Evolutionary conservation across 208 protist species (phyloP).

Genomic region (Trypanosoma vivax): DNA sequence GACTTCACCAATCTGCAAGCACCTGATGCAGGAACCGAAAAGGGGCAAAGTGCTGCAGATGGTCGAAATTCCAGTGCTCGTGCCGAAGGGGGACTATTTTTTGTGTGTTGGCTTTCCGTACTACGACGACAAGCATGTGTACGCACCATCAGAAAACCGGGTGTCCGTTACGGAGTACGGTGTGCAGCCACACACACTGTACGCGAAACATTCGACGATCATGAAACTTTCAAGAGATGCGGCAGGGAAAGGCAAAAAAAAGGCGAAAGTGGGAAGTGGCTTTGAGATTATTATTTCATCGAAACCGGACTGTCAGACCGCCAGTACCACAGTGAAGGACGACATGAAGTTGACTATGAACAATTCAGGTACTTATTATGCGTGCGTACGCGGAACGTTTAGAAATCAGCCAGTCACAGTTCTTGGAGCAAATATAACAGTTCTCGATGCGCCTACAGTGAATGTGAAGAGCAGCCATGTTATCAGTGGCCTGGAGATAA

Average conservation of each 20-base stretch:
- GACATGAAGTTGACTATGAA: constrained; percentile 32
- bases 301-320: too few species aligned
- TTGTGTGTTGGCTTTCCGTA: constrained; percentile 32
- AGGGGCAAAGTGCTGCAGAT: constrained; percentile 8
- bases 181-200: constrained; percentile 56
- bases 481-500: constrained; percentile 40
- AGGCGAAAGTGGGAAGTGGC: background rate
- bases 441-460: constrained; percentile 27
- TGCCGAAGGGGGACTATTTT: constrained; percentile 50
- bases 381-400: constrained; percentile 33
- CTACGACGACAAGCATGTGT: constrained; percentile 22
- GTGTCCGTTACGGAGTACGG: constrained; percentile 52
- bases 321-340: constrained; percentile 12
- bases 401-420: constrained; percentile 1
- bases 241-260: background rate
- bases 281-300: constrained; percentile 22
- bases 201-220: constrained; percentile 27
- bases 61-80: constrained; percentile 27
- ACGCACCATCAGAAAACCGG: constrained; percentile 27
- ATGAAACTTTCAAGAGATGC: constrained; percentile 51
- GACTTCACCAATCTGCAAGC: constrained; percentile 27
- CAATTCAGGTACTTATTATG: constrained; percentile 49
- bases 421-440: constrained; percentile 33
- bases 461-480: constrained; percentile 23
- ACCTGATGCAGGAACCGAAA: constrained; percentile 28